These are phyloP conservation scores for Suillus occidentalis DNA, from an alignment of 768 basidiomycete species.

Conservation along the genomic window DNA sequence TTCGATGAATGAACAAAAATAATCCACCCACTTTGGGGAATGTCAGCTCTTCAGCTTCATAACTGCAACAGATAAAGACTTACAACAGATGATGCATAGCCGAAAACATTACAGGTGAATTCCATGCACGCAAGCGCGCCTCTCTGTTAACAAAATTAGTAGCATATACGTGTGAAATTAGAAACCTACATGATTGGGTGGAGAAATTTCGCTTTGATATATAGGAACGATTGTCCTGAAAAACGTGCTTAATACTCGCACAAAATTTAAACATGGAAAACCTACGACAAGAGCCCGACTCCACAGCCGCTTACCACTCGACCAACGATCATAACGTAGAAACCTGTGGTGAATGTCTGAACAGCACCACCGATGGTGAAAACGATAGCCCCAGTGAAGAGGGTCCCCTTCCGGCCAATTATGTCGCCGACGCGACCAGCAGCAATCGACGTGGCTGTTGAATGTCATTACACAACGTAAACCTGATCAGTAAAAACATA, in stretches of 20 bases:
- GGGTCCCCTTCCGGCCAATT: conserved; percentile 81
- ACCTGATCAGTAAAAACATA: conserved; percentile 35
- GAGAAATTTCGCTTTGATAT: conserved; percentile 94
- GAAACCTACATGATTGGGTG: conserved; percentile 74
- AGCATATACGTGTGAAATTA: conserved; percentile 1
- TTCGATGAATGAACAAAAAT: conserved; percentile 87
- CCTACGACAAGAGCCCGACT: conserved; percentile 85
- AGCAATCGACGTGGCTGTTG: conserved; percentile 79
- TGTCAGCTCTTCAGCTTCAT: conserved; percentile 8
- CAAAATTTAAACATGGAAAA: conserved; percentile 12
- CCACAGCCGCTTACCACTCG: conserved; percentile 85
- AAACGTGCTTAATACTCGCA: conserved; percentile 8
- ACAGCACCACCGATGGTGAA: conserved; percentile 86
- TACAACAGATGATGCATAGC: conserved; percentile 89
- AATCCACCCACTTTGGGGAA: conserved; percentile 78
- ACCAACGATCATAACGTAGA: conserved; percentile 78
- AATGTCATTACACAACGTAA: conserved; percentile 6
- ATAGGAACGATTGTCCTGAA: conserved; percentile 90
- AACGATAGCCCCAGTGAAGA: conserved; percentile 78
- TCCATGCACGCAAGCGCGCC: conserved; percentile 94
- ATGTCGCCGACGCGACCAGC: conserved; percentile 88
- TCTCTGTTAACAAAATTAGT: conserved; percentile 46
- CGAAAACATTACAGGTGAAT: conserved; percentile 90
- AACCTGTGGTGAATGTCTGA: conserved; percentile 82
- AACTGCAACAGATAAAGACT: conserved; percentile 26